Evolutionary conservation across 1,284 basidiomycete genomes (phyloP).

Genomic region (Sanghuangporus sanghuang): DNA sequence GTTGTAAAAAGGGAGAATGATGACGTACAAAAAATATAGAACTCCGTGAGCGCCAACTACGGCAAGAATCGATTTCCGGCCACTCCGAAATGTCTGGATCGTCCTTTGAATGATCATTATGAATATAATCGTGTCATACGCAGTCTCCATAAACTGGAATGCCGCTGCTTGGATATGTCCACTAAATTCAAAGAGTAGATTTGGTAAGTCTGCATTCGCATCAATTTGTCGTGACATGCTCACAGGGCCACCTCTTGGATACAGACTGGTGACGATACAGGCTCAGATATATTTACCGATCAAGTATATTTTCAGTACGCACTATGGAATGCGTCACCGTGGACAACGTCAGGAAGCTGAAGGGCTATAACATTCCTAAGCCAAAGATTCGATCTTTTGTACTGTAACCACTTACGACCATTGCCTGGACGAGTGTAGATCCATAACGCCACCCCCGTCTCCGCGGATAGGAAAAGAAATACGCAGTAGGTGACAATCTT

Average conservation of each 20-base stretch:
- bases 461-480: not conserved
- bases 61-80: not conserved
- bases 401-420: not conserved
- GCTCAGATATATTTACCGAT: not conserved
- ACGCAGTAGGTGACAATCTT: not conserved
- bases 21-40: not conserved
- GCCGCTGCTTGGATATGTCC: conserved; percentile 5
- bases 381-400: not conserved
- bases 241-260: not conserved
- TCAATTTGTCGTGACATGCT: not conserved
- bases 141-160: conserved; percentile 11
- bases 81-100: not conserved
- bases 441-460: not conserved
- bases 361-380: not conserved
- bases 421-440: not conserved
- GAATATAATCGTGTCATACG: conserved; percentile 4
- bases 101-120: conserved; percentile 3
- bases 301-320: not conserved
- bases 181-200: not conserved
- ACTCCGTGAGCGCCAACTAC: not conserved
- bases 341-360: not conserved
- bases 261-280: not conserved
- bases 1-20: not conserved
- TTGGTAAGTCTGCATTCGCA: not conserved
- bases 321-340: conserved; percentile 4